These are phyloP conservation scores for Aspergillus biplanus DNA, from an alignment of 495 filamentous ascomycete species.

Conservation along the genomic window DNA sequence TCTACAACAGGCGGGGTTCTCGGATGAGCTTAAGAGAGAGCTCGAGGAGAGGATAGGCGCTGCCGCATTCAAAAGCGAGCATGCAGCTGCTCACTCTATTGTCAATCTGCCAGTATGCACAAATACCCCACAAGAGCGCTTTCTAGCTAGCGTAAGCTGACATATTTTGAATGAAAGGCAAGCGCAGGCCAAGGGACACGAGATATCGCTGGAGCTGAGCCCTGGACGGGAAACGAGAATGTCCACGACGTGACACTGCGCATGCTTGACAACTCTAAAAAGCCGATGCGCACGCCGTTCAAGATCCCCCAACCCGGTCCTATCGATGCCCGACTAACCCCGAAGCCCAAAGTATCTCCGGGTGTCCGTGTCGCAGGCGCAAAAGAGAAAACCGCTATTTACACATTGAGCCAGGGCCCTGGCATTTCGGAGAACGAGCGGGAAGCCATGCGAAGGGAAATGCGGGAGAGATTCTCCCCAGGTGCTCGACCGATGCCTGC, in stretches of 20 bases:
- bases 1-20: conserved; percentile 85
- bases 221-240: conserved; percentile 80
- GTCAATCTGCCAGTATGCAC: conserved; percentile 60
- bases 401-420: conserved; percentile 63
- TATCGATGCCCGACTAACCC: conserved; percentile 64
- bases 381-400: conserved; percentile 75
- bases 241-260: conserved; percentile 76
- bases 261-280: conserved; percentile 83
- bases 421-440: conserved; percentile 70
- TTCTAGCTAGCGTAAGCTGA: conserved; percentile 10
- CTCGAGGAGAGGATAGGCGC: conserved; percentile 75
- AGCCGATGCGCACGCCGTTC: conserved; percentile 59
- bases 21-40: conserved; percentile 75
- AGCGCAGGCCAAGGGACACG: conserved; percentile 73
- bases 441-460: conserved; percentile 66
- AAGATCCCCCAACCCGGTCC: conserved; percentile 55
- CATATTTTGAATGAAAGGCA: conserved; percentile 33
- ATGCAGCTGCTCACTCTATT: conserved; percentile 71
- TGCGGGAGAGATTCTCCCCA: conserved; percentile 79
- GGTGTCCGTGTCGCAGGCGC: conserved; percentile 74
- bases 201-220: conserved; percentile 67
- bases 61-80: conserved; percentile 68
- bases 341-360: conserved; percentile 44
- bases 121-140: neutral
- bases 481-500: conserved; percentile 76